Conservation (phyloP, 352 stramenopile species). For the Hyaloperonospora brassicae region DNA sequence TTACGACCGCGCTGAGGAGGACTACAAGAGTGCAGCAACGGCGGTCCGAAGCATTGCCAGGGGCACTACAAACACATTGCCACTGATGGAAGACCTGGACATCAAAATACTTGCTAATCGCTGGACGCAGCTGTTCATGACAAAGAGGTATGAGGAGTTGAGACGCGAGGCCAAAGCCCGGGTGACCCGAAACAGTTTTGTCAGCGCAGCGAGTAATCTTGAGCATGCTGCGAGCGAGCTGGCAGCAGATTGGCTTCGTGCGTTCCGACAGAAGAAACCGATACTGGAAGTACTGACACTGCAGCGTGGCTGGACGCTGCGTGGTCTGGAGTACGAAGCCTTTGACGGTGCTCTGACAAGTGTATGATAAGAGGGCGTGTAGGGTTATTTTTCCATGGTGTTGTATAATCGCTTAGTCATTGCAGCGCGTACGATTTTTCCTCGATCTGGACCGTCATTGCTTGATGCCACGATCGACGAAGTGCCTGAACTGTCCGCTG, state of each 20-base stretch:
- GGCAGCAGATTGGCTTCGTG: conserved; percentile 30
- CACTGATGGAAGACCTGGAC: conserved; percentile 15
- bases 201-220: too few relatives aligned
- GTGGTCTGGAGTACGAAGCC: conserved; percentile 30
- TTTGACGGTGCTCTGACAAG: background rate
- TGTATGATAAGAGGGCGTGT: too few relatives aligned
- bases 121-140: conserved; percentile 45
- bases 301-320: conserved; percentile 33
- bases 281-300: conserved; percentile 41
- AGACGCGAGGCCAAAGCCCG: conserved; percentile 25
- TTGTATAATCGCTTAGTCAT: too few relatives aligned
- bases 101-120: conserved; percentile 40
- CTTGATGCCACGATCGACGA: too few relatives aligned
- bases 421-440: too few relatives aligned
- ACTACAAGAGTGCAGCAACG: conserved; percentile 31
- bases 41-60: conserved; percentile 11
- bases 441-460: too few relatives aligned
- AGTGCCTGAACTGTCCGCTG: too few relatives aligned
- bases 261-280: conserved; percentile 35
- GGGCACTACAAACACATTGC: background rate
- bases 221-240: conserved; percentile 5
- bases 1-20: conserved; percentile 33
- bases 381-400: too few relatives aligned
- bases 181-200: background rate
- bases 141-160: conserved; percentile 37